These are phyloP conservation scores for Penicillium fimorum DNA, from an alignment of 495 filamentous ascomycete genomes.

Conservation along the genomic window DNA sequence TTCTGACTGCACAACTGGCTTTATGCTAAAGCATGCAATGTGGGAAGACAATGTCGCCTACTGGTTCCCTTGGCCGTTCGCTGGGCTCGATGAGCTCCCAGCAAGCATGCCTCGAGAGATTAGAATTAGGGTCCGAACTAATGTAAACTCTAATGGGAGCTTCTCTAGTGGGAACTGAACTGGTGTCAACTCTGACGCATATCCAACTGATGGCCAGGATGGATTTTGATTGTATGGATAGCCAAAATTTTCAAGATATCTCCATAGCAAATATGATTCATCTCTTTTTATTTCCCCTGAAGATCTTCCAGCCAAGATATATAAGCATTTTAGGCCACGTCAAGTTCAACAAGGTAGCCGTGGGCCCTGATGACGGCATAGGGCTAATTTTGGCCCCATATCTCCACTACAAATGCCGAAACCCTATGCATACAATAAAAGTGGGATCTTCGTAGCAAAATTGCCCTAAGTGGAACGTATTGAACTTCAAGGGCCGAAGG, in stretches of 20 bases:
- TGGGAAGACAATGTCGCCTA: background rate
- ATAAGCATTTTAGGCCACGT: background rate
- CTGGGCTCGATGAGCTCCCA: background rate
- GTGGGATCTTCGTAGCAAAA: background rate
- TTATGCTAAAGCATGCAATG: background rate
- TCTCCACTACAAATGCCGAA: background rate
- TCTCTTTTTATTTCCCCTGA: background rate
- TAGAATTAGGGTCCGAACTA: background rate
- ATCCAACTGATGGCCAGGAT: background rate
- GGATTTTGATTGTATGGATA: background rate
- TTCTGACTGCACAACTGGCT: background rate
- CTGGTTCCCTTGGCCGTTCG: constrained; percentile 1
- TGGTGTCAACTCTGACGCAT: too few relatives aligned
- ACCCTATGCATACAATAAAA: background rate
- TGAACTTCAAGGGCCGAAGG: background rate
- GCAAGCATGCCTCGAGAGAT: background rate
- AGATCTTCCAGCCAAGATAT: background rate
- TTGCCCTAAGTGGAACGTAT: background rate
- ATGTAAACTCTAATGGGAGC: background rate
- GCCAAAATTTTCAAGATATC: background rate
- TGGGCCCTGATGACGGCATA: constrained; percentile 1
- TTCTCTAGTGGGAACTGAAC: background rate
- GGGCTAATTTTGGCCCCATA: background rate
- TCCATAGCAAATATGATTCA: background rate
- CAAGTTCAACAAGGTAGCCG: background rate